A percentile compares a stretch with the other conserved stretches of the same genome.
phyloP scores from a whole-genome alignment of 225 moss, liverwort and hornwort genomes.

The Marchantia paleacea region DNA sequence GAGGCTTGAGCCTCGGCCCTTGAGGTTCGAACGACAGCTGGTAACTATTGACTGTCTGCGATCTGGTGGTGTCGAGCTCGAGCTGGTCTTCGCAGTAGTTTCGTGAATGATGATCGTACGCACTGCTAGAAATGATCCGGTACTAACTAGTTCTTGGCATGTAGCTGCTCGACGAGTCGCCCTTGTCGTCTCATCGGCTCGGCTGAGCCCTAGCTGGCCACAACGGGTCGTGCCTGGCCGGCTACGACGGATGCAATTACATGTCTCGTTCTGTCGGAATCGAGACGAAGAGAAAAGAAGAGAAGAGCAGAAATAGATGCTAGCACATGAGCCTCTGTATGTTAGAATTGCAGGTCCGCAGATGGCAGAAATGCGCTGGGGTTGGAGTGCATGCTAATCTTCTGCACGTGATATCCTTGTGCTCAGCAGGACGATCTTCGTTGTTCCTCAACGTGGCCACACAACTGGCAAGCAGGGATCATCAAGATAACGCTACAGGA shows the following conservation, averaged over 20 bases:
- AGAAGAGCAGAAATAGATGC: too few species aligned
- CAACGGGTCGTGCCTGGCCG: not conserved
- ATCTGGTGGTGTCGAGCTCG: not conserved
- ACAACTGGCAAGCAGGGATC: not conserved
- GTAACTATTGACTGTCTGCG: not conserved
- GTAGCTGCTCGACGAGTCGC: not conserved
- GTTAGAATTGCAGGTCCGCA: not conserved
- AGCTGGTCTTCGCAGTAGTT: not conserved
- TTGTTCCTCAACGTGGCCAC: conserved; percentile 2
- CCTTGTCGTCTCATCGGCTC: not conserved
- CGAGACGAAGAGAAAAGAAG: too few species aligned
- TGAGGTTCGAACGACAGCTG: not conserved
- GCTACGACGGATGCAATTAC: not conserved
- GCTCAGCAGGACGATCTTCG: not conserved
- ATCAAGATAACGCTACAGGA: not conserved
- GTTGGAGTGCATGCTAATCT: not conserved
- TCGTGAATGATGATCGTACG: not conserved
- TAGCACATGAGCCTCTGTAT: not conserved
- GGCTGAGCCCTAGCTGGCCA: too few species aligned
- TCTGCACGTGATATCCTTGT: conserved; percentile 1
- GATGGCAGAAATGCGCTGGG: too few species aligned
- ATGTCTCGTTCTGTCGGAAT: too few species aligned
- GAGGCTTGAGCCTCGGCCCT: too few species aligned
- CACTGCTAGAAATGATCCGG: not conserved
- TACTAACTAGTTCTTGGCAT: not conserved